Evolutionary conservation across 768 basidiomycete genomes (phyloP).

Genomic region (Tephrocybe sp.): DNA sequence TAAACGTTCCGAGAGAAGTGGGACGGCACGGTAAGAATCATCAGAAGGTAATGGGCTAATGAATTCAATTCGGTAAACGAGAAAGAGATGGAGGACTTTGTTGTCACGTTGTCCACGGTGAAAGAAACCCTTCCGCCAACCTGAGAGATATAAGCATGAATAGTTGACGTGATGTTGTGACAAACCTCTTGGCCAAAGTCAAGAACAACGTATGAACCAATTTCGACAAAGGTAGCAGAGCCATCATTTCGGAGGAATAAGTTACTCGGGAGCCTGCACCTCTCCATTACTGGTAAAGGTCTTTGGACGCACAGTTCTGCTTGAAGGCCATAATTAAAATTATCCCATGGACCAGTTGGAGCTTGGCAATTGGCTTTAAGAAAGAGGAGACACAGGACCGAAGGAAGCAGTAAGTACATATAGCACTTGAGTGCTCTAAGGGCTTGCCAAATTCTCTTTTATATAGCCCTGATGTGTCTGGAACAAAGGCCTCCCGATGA

Average conservation of each 20-base stretch:
- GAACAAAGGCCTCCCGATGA: not conserved
- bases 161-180: not conserved
- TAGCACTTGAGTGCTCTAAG: not conserved
- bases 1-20: slow-evolving; percentile 24
- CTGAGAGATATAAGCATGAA: slow-evolving; percentile 16
- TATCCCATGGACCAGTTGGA: slow-evolving; percentile 40
- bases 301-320: slow-evolving; percentile 28
- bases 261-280: slow-evolving; percentile 23
- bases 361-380: slow-evolving; percentile 20
- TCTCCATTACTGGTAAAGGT: slow-evolving; percentile 23
- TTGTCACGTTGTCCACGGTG: slow-evolving; percentile 22
- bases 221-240: slow-evolving; percentile 25
- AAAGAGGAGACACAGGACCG: slow-evolving; percentile 1
- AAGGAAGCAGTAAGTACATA: slow-evolving; percentile 5
- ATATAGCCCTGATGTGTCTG: not conserved
- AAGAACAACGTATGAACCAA: slow-evolving; percentile 33
- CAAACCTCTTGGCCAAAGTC: slow-evolving; percentile 37
- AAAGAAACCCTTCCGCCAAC: slow-evolving; percentile 31
- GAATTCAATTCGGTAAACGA: slow-evolving; percentile 49
- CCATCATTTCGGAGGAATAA: slow-evolving; percentile 21
- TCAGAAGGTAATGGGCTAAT: slow-evolving; percentile 42
- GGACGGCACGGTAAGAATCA: slow-evolving; percentile 27
- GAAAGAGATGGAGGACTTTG: slow-evolving; percentile 35
- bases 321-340: slow-evolving; percentile 36
- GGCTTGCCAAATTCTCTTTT: not conserved